Evolutionary conservation across 345 rosid genomes (phyloP).

Genomic region (Excoecaria agallocha): DNA sequence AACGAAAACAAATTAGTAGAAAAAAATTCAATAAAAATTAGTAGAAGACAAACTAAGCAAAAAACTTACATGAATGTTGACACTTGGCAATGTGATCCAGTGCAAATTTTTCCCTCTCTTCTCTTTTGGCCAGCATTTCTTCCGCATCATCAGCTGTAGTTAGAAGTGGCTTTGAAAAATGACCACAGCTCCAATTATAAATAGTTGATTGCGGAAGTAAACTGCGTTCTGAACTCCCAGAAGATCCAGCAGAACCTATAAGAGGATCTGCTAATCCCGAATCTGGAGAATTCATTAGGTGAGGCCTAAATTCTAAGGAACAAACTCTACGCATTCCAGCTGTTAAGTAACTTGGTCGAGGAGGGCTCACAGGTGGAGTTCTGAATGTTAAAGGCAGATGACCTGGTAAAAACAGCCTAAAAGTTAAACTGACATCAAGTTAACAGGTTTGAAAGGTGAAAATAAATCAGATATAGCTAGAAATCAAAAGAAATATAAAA

Average conservation of each 20-base stretch:
- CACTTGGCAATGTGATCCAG: slow-evolving; percentile 83
- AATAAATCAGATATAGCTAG: background rate
- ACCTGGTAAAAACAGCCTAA: slow-evolving; percentile 53
- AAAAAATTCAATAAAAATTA: background rate
- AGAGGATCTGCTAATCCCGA: slow-evolving; percentile 96
- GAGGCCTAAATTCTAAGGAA: slow-evolving; percentile 94
- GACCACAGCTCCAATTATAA: slow-evolving; percentile 94
- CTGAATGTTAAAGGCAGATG: slow-evolving; percentile 81
- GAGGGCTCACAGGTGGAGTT: slow-evolving; percentile 99
- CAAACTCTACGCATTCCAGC: slow-evolving; percentile 93
- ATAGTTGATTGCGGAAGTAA: slow-evolving; percentile 91
- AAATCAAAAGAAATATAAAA: background rate
- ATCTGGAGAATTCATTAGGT: slow-evolving; percentile 69
- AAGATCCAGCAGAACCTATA: slow-evolving; percentile 52
- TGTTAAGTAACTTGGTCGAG: slow-evolving; percentile 69
- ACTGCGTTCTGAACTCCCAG: slow-evolving; percentile 63
- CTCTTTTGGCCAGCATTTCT: slow-evolving; percentile 72
- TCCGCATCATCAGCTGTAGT: slow-evolving; percentile 73
- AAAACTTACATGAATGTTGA: slow-evolving; percentile 68
- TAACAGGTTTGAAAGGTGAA: slow-evolving; percentile 6
- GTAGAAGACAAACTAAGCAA: slow-evolving; percentile 8
- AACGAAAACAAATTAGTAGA: slow-evolving; percentile 24
- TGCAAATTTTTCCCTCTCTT: slow-evolving; percentile 82
- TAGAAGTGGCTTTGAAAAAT: slow-evolving; percentile 95
- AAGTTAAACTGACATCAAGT: background rate